These are phyloP conservation scores for Aspergillus luchuensis DNA, from an alignment of 2,329 filamentous ascomycete genomes.

Conservation along the genomic window DNA sequence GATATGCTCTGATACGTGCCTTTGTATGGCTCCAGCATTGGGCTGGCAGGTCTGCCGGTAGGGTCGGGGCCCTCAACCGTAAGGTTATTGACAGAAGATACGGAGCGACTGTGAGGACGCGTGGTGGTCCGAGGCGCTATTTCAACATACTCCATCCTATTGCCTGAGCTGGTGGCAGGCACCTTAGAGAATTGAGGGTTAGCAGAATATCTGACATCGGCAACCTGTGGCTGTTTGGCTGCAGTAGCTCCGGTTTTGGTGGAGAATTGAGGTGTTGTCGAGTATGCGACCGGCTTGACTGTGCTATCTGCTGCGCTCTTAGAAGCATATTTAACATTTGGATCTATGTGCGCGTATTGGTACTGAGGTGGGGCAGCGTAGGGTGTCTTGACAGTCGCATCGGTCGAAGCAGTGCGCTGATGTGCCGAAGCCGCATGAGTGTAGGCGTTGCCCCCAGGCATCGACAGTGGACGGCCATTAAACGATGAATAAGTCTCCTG, in stretches of 20 bases:
- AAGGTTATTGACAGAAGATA: constrained; percentile 44
- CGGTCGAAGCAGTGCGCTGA: constrained; percentile 35
- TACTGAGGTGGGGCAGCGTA: constrained; percentile 38
- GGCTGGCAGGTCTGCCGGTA: constrained; percentile 69
- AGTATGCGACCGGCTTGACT: constrained; percentile 28
- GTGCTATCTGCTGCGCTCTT: constrained; percentile 27
- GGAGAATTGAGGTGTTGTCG: constrained; percentile 27
- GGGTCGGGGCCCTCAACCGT: constrained; percentile 38
- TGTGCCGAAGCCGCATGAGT: constrained; percentile 27
- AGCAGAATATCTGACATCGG: constrained; percentile 18
- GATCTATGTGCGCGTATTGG: constrained; percentile 45
- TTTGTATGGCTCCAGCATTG: constrained; percentile 86
- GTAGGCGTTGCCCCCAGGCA: constrained; percentile 17
- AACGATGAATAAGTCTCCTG: constrained; percentile 26
- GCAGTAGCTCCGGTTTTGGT: constrained; percentile 21
- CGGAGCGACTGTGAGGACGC: constrained; percentile 38
- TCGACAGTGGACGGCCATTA: constrained; percentile 17
- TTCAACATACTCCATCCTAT: constrained; percentile 37
- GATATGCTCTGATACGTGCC: constrained; percentile 94
- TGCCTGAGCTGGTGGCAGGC: constrained; percentile 26
- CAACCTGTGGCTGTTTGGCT: constrained; percentile 12
- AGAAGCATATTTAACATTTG: constrained; percentile 43
- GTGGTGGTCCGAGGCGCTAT: constrained; percentile 31
- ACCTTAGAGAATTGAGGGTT: constrained; percentile 24
- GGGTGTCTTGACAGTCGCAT: constrained; percentile 20